Evolutionary conservation across 2,329 filamentous ascomycete species (phyloP).

Genomic region (Chaetothyriales sp.): DNA sequence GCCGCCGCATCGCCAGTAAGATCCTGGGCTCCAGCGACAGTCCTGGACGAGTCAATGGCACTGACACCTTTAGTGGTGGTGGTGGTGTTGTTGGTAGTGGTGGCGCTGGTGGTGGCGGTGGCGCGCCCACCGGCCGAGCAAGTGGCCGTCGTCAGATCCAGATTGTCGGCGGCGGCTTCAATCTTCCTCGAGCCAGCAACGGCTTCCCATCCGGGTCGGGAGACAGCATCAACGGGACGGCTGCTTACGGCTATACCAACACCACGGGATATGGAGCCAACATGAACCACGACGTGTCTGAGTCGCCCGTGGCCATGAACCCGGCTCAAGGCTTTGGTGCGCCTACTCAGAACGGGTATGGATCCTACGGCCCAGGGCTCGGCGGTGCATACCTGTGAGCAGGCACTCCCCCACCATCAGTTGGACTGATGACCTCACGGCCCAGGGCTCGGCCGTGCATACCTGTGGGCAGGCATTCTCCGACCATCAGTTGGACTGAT

Average conservation of each 20-base stretch:
- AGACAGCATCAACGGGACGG: conserved; percentile 9
- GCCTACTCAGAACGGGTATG: conserved; percentile 9
- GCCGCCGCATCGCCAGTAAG: conserved; percentile 85
- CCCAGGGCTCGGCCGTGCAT: conserved; percentile 6
- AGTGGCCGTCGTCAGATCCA: conserved; percentile 18
- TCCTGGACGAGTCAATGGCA: conserved; percentile 24
- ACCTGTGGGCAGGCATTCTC: conserved; percentile 3
- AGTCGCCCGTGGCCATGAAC: conserved; percentile 10
- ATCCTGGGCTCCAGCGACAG: conserved; percentile 46
- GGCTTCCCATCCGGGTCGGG: conserved; percentile 2
- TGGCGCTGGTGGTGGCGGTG: conserved; percentile 18
- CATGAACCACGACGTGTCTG: conserved; percentile 3
- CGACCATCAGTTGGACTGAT: conserved; percentile 12
- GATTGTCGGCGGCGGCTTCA: conserved; percentile 19
- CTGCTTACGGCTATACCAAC: conserved; percentile 1
- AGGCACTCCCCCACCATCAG: conserved; percentile 3
- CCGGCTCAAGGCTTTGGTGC: conserved; percentile 11
- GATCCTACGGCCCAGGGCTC: conserved; percentile 8
- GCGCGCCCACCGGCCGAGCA: conserved; percentile 15
- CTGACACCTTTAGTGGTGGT: conserved; percentile 18
- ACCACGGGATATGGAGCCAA: background rate
- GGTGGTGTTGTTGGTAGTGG: too few species aligned
- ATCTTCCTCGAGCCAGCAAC: conserved; percentile 7
- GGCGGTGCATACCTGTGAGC: conserved; percentile 4
- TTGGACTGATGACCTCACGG: conserved; percentile 14